Conservation (phyloP, 495 filamentous ascomycete genomes). For the Aspergillus haitiensis region DNA sequence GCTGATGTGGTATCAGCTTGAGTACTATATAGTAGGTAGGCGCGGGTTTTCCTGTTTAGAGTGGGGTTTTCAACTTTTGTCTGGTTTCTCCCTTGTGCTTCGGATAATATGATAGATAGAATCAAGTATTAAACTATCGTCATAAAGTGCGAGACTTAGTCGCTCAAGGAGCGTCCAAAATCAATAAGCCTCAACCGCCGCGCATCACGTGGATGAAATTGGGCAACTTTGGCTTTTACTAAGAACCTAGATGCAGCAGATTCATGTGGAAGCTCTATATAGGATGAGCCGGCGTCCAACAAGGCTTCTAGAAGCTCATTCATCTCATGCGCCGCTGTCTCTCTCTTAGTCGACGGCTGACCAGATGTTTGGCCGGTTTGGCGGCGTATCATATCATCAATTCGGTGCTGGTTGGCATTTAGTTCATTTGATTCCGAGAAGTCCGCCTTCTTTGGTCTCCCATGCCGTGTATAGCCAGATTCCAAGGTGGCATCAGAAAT, state of each 20-base stretch:
- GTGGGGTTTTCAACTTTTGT: not conserved
- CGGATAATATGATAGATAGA: not conserved
- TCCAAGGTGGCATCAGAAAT: conserved; percentile 61
- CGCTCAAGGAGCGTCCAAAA: conserved; percentile 76
- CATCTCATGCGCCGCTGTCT: conserved; percentile 66
- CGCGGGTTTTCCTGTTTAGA: not conserved
- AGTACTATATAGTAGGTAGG: conserved; percentile 12
- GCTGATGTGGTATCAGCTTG: conserved; percentile 16
- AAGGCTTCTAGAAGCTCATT: conserved; percentile 63
- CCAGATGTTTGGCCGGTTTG: conserved; percentile 31
- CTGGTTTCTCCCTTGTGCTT: not conserved
- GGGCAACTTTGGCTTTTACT: conserved; percentile 78
- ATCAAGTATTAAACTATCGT: not conserved
- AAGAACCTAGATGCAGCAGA: conserved; percentile 82
- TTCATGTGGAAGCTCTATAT: conserved; percentile 69
- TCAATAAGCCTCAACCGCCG: conserved; percentile 73
- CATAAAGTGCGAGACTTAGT: conserved; percentile 36
- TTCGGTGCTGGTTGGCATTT: conserved; percentile 59
- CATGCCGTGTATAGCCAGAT: conserved; percentile 70
- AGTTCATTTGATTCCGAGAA: conserved; percentile 44
- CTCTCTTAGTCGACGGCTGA: conserved; percentile 54
- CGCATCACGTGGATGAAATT: conserved; percentile 84
- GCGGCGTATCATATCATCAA: conserved; percentile 70
- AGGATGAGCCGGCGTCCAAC: conserved; percentile 62
- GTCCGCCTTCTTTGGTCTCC: conserved; percentile 65